Conservation (phyloP, 2,329 filamentous ascomycete genomes). For the Microthyrium microscopicum region DNA sequence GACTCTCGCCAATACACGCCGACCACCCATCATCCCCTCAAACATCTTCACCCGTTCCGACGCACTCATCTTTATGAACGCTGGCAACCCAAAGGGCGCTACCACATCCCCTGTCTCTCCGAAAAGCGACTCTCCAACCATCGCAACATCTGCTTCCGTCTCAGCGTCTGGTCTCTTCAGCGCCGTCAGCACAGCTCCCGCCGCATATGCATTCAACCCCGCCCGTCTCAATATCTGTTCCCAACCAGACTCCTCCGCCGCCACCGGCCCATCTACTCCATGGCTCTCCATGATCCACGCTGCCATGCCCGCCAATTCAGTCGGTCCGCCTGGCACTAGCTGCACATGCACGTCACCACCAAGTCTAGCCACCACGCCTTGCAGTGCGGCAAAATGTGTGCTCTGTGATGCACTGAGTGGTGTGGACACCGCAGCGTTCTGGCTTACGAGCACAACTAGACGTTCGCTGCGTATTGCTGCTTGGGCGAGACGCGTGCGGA, state of each 20-base stretch:
- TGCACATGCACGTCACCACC: conserved; percentile 20
- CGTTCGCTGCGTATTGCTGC: conserved; percentile 46
- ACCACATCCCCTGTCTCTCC: neutral
- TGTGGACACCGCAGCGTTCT: conserved; percentile 11
- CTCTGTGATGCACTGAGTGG: conserved; percentile 14
- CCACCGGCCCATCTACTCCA: too few relatives aligned
- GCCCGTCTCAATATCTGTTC: conserved; percentile 48
- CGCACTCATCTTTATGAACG: conserved; percentile 6
- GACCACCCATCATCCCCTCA: conserved; percentile 3
- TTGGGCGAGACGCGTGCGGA: conserved; percentile 38
- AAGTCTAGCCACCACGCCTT: conserved; percentile 29
- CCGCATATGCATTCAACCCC: conserved; percentile 56
- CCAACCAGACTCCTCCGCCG: too few relatives aligned
- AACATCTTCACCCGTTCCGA: conserved; percentile 3
- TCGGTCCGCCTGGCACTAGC: conserved; percentile 27
- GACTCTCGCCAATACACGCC: neutral
- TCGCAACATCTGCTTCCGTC: neutral
- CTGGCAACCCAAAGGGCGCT: conserved; percentile 1
- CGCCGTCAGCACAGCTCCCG: conserved; percentile 43
- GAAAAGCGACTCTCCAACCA: neutral
- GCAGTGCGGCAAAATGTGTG: conserved; percentile 31
- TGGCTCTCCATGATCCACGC: conserved; percentile 18
- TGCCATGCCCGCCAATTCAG: conserved; percentile 19
- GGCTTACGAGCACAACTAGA: conserved; percentile 51
- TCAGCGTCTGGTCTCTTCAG: conserved; percentile 18